Evolutionary conservation across 768 basidiomycete species (phyloP), one percentile per base, ranked within the genome.

Genomic region (Calocera cornea): DNA sequence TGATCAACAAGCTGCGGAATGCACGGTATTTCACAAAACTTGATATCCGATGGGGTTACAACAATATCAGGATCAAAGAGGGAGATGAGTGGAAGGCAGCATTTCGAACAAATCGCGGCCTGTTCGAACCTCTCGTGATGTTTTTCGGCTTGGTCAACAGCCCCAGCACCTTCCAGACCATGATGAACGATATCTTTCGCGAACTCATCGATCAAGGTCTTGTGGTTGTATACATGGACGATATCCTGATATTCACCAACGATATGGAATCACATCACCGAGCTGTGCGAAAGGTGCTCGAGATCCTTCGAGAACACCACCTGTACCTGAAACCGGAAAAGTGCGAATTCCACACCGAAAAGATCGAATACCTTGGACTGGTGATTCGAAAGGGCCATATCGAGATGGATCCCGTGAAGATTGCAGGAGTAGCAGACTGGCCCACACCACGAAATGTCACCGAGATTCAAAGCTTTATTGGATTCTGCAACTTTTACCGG

Each of bases 401-500:
- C 44, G 36, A 40, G 17, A 82, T 83, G 79, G 75, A 78, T 65
- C 72, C 73, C 0, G 70, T 68, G 16, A 84, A 84, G 72, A 68
- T 84, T 33, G 49, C 75, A 8, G 76, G 74, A 0, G 73, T 84
- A 1, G 8, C 47, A 1, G 69, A 76, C 1, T 82, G 82, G 81
- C 79, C 77, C 0, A 66, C 31, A 2, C 80, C 79, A 0, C 67
- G 41, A 16, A 75, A 67, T 10, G 68, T 76, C 16, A 74, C 73
- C 34, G 72, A 80, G 27, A 64, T 81, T 1, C 77, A 78, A 72
- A 72, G 71, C 1, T 83, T 83, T 72, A 67, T 83, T 0, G 79
- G 80, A 1, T 81, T 83, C 66, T 70, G 73, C 2, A 82, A 82
- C 71, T 83, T 81, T 68, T 83, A 82, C 64, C 68, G 76, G 1